A percentile compares a stretch with the other conserved stretches of the same genome.
Evolutionary conservation across 2,329 filamentous ascomycete species (phyloP).

Genomic region (Xylariaceae sp.): DNA sequence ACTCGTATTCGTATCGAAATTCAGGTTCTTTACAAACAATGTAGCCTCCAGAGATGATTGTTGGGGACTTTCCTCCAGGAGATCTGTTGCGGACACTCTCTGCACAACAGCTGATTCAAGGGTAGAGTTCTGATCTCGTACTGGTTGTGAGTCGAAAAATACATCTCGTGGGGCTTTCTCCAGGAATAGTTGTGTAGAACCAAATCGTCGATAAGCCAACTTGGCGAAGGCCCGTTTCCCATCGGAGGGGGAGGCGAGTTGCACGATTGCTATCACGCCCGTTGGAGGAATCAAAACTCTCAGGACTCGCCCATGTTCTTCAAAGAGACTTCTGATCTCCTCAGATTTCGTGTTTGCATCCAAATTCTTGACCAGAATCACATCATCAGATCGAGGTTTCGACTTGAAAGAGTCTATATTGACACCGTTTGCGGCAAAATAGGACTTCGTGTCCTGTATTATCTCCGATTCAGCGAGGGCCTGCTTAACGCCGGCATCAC

Average conservation of each 20-base stretch:
- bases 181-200: constrained; percentile 80
- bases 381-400: constrained; percentile 75
- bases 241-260: constrained; percentile 74
- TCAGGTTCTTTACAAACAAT: constrained; percentile 95
- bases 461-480: constrained; percentile 93
- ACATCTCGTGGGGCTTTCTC: constrained; percentile 88
- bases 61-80: constrained; percentile 49
- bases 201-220: constrained; percentile 80
- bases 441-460: constrained; percentile 93
- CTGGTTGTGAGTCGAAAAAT: constrained; percentile 47
- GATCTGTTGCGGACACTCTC: constrained; percentile 65
- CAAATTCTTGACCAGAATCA: constrained; percentile 93
- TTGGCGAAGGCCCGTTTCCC: constrained; percentile 79
- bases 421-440: constrained; percentile 82
- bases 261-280: constrained; percentile 89
- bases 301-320: constrained; percentile 77
- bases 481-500: constrained; percentile 92
- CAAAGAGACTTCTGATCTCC: constrained; percentile 76
- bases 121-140: constrained; percentile 23
- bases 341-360: constrained; percentile 75
- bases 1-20: constrained; percentile 80
- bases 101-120: constrained; percentile 41
- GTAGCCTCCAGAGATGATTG: constrained; percentile 59
- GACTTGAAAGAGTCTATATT: constrained; percentile 89
- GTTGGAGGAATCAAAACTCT: constrained; percentile 87